Evolutionary conservation across 805 yeast species (phyloP).

Genomic region (Wickerhamomyces queroliae): DNA sequence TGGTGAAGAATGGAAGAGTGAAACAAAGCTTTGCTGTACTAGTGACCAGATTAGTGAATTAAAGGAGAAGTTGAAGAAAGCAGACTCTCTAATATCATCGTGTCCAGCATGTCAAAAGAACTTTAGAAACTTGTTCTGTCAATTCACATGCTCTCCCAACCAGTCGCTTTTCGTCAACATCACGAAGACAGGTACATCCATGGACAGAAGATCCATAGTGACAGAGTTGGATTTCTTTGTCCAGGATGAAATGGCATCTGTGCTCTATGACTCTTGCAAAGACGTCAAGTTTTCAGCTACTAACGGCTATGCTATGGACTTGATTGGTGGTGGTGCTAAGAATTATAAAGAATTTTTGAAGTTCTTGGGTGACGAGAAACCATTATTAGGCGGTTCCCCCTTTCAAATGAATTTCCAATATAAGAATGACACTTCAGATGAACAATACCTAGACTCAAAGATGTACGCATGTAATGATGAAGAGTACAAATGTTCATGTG

Average conservation of each 20-base stretch:
- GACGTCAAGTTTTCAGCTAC: conserved; percentile 90
- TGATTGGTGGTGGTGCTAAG: conserved; percentile 95
- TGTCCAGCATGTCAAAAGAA: conserved; percentile 92
- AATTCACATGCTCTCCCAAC: conserved; percentile 84
- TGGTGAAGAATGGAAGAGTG: conserved; percentile 58
- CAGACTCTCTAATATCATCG: conserved; percentile 75
- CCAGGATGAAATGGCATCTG: conserved; percentile 51
- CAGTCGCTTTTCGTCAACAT: conserved; percentile 74
- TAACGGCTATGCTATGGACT: conserved; percentile 94
- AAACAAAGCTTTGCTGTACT: conserved; percentile 63
- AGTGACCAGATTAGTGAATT: conserved; percentile 52
- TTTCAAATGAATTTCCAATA: conserved; percentile 81
- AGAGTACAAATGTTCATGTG: conserved; percentile 74
- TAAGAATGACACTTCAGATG: conserved; percentile 22
- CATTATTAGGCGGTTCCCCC: conserved; percentile 91
- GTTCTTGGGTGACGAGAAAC: conserved; percentile 92
- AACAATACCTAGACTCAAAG: conserved; percentile 16
- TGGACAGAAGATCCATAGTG: conserved; percentile 53
- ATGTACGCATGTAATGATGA: conserved; percentile 50
- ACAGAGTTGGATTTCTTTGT: conserved; percentile 64
- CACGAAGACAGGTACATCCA: conserved; percentile 42
- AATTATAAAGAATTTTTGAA: conserved; percentile 68
- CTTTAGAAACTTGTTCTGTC: conserved; percentile 78
- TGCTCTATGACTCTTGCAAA: conserved; percentile 78
- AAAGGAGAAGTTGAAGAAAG: conserved; percentile 59